phyloP scores from a whole-genome alignment of 257 asterid genomes.

The Buddleja alternifolia region DNA sequence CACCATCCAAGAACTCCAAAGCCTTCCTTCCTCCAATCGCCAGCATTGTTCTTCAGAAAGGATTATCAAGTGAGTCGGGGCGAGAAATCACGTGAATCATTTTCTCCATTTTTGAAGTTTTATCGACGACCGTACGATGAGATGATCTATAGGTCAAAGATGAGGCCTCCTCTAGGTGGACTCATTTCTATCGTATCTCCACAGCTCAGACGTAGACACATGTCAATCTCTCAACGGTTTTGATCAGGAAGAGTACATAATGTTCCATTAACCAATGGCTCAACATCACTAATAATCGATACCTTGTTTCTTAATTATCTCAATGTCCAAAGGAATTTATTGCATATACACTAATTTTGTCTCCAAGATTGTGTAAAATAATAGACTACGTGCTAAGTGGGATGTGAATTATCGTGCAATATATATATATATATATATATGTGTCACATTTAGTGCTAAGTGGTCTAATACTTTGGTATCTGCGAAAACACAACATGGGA shows the following conservation, averaged over 20 bases:
- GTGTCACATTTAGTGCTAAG: constrained; percentile 61
- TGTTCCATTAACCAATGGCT: neutral
- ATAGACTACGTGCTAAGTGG: constrained; percentile 53
- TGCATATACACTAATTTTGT: constrained; percentile 24
- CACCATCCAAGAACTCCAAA: constrained; percentile 56
- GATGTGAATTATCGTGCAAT: constrained; percentile 51
- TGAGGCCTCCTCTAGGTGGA: constrained; percentile 85
- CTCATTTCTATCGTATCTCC: constrained; percentile 75
- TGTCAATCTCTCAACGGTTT: constrained; percentile 73
- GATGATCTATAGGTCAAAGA: constrained; percentile 74
- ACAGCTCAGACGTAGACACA: constrained; percentile 49
- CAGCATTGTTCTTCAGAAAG: constrained; percentile 60
- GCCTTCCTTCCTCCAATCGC: constrained; percentile 75
- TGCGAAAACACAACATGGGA: constrained; percentile 55
- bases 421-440: constrained; percentile 29
- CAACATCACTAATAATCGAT: neutral
- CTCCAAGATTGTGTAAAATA: constrained; percentile 19
- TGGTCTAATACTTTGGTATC: constrained; percentile 46
- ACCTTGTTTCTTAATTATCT: constrained; percentile 3
- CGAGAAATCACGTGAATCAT: constrained; percentile 47
- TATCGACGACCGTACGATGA: constrained; percentile 72
- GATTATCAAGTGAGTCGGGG: constrained; percentile 41
- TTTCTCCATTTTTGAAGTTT: constrained; percentile 52
- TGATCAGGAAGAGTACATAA: constrained; percentile 41
- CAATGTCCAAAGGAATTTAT: constrained; percentile 26